Percentiles rank a stretch among this genome's conserved stretches.
Conservation (phyloP, 768 basidiomycete genomes). For the Rhodotorula graminis region DNA sequence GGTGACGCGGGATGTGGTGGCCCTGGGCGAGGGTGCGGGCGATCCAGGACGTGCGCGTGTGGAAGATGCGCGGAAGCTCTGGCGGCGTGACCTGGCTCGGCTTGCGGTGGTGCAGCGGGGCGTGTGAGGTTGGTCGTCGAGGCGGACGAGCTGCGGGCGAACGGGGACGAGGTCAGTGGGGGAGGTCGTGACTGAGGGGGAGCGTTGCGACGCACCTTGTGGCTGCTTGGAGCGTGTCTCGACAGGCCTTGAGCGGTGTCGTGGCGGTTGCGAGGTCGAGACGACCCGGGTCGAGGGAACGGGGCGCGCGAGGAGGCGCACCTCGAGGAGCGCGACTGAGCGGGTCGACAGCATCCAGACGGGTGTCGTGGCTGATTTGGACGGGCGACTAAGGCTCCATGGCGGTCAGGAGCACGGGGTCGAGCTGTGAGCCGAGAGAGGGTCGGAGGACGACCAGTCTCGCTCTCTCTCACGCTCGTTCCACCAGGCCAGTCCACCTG, state of each 20-base stretch:
- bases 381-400: neutral
- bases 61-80: conserved; percentile 5
- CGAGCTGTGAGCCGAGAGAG: neutral
- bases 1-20: conserved; percentile 8
- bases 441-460: too few relatives aligned
- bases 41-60: conserved; percentile 24
- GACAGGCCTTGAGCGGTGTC: neutral
- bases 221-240: neutral
- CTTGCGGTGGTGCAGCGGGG: neutral
- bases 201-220: neutral
- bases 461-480: neutral
- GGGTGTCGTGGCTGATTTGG: neutral
- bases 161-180: too few relatives aligned
- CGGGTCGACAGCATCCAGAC: neutral
- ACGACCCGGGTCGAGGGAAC: neutral
- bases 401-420: neutral
- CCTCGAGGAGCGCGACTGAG: neutral
- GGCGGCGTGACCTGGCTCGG: neutral
- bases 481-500: too few relatives aligned
- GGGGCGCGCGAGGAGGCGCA: neutral
- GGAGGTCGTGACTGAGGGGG: too few relatives aligned
- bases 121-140: conserved; percentile 1
- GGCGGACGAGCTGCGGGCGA: conserved; percentile 1
- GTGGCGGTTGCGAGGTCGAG: conserved; percentile 1
- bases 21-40: conserved; percentile 15